Conservation (phyloP, 2,329 filamentous ascomycete genomes). For the Proliferodiscus dingleyae region DNA sequence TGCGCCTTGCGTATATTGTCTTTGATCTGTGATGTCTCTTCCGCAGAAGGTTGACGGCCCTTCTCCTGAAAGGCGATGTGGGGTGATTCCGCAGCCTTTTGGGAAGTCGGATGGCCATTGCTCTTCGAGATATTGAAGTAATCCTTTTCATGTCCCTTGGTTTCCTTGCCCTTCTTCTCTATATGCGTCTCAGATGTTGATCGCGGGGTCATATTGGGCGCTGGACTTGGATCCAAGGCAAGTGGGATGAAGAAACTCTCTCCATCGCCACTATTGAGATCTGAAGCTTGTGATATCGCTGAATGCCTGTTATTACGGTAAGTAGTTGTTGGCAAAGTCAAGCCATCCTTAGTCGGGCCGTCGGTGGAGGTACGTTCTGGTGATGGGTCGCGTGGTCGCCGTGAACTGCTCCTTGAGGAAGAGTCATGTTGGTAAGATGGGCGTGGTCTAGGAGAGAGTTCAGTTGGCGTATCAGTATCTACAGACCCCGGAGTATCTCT, state of each 20-base stretch:
- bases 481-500: constrained; percentile 53
- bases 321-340: constrained; percentile 67
- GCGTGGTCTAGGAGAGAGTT: constrained; percentile 61
- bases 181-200: constrained; percentile 45
- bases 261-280: constrained; percentile 35
- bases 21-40: constrained; percentile 46
- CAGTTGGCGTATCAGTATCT: constrained; percentile 63
- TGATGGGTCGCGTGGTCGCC: constrained; percentile 41
- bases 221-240: constrained; percentile 65
- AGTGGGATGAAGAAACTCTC: constrained; percentile 70
- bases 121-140: constrained; percentile 50
- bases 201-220: constrained; percentile 46
- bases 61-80: constrained; percentile 92
- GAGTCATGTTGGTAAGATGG: constrained; percentile 49
- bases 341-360: constrained; percentile 48
- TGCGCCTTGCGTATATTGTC: constrained; percentile 41
- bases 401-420: constrained; percentile 50
- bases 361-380: constrained; percentile 46
- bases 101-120: constrained; percentile 28
- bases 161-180: constrained; percentile 38
- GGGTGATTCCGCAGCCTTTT: constrained; percentile 52
- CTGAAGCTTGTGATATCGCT: constrained; percentile 53
- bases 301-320: constrained; percentile 78
- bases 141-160: constrained; percentile 42
- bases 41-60: constrained; percentile 58